These are phyloP conservation scores for Cutaneotrichosporon cavernicola DNA, from an alignment of 1,284 basidiomycete genomes.

Conservation along the genomic window DNA sequence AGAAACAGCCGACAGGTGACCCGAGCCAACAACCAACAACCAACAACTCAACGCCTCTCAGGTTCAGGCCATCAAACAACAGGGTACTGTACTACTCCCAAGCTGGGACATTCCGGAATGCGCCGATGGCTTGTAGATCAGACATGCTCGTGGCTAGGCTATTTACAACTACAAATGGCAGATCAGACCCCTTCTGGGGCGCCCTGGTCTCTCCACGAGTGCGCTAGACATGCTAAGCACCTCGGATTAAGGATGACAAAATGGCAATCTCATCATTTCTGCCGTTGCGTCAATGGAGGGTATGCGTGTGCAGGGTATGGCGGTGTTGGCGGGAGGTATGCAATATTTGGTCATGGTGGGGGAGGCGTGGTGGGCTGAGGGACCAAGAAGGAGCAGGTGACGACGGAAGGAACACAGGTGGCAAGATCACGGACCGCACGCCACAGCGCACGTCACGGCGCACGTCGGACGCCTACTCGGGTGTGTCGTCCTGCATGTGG, in stretches of 20 bases:
- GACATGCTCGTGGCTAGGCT: neutral
- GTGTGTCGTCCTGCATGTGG: conserved; percentile 6
- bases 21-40: neutral
- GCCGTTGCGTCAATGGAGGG: neutral
- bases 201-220: conserved; percentile 17
- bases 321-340: neutral
- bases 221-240: neutral
- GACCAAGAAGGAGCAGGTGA: neutral
- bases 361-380: neutral
- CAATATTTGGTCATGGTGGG: neutral
- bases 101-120: neutral
- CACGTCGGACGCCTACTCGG: conserved; percentile 2
- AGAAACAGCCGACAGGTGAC: too few relatives aligned
- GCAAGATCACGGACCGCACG: neutral
- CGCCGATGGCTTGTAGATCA: neutral
- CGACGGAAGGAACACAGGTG: neutral
- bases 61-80: too few relatives aligned
- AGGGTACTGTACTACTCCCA: neutral
- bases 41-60: neutral
- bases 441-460: neutral
- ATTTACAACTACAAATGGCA: conserved; percentile 1
- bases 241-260: conserved; percentile 30
- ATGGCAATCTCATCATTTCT: conserved; percentile 25
- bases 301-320: neutral
- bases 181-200: conserved; percentile 23